Conservation (phyloP, 257 asterid genomes). For the Ehretia macrophylla region DNA sequence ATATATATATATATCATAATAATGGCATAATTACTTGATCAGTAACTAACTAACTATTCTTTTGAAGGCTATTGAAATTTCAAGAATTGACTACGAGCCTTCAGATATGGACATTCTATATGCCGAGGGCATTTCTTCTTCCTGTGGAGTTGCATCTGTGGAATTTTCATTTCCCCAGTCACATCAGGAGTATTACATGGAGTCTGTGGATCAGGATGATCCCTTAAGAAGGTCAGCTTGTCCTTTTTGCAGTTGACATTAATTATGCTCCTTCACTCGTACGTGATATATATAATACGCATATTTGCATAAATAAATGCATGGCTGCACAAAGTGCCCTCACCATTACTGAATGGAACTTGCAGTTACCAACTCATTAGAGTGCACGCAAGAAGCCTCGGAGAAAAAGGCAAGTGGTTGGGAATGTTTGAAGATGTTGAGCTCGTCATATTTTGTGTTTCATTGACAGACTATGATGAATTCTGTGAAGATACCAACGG, state of each 20-base stretch:
- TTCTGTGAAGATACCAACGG: slow-evolving; percentile 54
- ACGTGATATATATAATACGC: too few species aligned
- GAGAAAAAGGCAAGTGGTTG: slow-evolving; percentile 83
- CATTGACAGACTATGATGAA: slow-evolving; percentile 70
- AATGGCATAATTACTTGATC: background rate
- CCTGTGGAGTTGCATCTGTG: slow-evolving; percentile 77
- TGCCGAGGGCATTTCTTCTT: slow-evolving; percentile 71
- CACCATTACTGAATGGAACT: background rate
- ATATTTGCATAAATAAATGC: too few species aligned
- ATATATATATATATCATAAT: too few species aligned
- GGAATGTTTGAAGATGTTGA: slow-evolving; percentile 81
- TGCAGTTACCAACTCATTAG: slow-evolving; percentile 77
- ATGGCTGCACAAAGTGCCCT: too few species aligned
- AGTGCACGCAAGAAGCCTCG: slow-evolving; percentile 60
- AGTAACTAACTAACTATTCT: background rate
- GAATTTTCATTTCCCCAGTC: slow-evolving; percentile 60
- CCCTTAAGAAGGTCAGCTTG: slow-evolving; percentile 36
- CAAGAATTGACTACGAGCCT: slow-evolving; percentile 72
- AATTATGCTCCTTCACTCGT: too few species aligned
- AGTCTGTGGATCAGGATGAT: slow-evolving; percentile 45
- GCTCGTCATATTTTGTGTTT: slow-evolving; percentile 62
- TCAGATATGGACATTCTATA: slow-evolving; percentile 82
- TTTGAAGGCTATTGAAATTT: slow-evolving; percentile 73
- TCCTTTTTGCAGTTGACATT: too few species aligned
- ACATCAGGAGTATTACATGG: slow-evolving; percentile 59